Conservation (phyloP, 164 flowering plant genomes). For the Vitis amurensis region DNA sequence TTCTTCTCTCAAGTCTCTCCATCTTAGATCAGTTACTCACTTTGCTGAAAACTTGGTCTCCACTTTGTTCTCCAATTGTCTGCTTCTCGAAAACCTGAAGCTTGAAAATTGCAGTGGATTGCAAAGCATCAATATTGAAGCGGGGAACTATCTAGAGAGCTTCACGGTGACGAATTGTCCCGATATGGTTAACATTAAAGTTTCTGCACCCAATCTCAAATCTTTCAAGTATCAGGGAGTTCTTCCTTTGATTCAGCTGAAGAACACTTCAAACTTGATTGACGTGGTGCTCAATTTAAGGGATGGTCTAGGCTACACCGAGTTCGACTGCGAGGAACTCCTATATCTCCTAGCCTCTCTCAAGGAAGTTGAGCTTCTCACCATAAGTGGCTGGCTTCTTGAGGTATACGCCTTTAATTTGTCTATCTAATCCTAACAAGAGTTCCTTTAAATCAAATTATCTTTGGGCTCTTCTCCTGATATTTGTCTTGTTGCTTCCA, state of each 20-base stretch:
- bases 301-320: neutral
- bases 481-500: neutral
- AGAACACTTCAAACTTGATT: constrained; percentile 3
- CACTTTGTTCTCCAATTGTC: constrained; percentile 11
- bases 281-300: constrained; percentile 9
- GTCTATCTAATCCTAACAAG: neutral
- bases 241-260: constrained; percentile 9
- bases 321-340: constrained; percentile 16
- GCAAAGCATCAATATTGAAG: constrained; percentile 8
- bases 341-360: constrained; percentile 12
- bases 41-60: constrained; percentile 1
- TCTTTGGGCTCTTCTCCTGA: too few species aligned
- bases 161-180: constrained; percentile 8
- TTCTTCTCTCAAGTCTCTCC: constrained; percentile 14
- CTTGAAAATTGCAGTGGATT: constrained; percentile 18
- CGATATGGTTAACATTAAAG: neutral
- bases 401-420: constrained; percentile 8
- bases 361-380: constrained; percentile 13
- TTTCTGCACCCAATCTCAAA: constrained; percentile 7
- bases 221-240: constrained; percentile 9
- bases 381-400: constrained; percentile 20
- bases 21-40: constrained; percentile 9
- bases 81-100: constrained; percentile 14
- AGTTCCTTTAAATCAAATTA: too few species aligned
- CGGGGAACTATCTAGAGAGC: neutral